Conservation (phyloP, 192 early-diverging fungal genomes). For the Borealophlyctis nickersoniae region DNA sequence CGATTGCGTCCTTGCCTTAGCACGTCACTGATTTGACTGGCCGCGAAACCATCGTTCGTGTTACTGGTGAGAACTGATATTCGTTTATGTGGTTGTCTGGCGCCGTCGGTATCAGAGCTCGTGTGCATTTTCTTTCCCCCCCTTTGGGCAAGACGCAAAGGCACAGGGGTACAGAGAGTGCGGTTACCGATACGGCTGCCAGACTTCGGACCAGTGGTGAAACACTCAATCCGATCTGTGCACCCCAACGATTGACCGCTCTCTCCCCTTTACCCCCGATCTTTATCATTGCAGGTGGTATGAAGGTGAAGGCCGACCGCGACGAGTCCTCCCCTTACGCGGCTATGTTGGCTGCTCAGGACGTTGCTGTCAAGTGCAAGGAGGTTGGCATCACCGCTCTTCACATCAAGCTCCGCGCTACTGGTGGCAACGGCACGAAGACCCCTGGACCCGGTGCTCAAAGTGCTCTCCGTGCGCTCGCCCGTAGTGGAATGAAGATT, state of each 20-base stretch:
- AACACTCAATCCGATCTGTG: slow-evolving; percentile 55
- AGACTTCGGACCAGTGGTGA: slow-evolving; percentile 48
- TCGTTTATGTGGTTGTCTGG: too few species aligned
- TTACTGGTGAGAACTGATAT: slow-evolving; percentile 97
- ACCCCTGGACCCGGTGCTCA: slow-evolving; percentile 98
- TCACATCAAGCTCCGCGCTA: slow-evolving; percentile 99
- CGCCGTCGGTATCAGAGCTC: too few species aligned
- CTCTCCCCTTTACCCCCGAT: slow-evolving; percentile 9
- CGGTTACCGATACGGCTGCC: background rate
- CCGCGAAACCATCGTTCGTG: slow-evolving; percentile 97
- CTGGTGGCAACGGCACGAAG: slow-evolving; percentile 98
- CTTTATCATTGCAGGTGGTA: slow-evolving; percentile 74
- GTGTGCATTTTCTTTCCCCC: background rate
- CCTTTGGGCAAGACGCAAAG: too few species aligned
- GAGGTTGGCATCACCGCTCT: slow-evolving; percentile 99
- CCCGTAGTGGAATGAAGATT: slow-evolving; percentile 98
- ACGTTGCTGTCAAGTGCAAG: slow-evolving; percentile 97
- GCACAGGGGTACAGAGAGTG: too few species aligned
- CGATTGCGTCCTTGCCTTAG: slow-evolving; percentile 1
- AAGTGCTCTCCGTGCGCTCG: slow-evolving; percentile 95
- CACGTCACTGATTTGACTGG: slow-evolving; percentile 99
- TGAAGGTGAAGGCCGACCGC: slow-evolving; percentile 99
- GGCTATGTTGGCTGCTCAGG: slow-evolving; percentile 99
- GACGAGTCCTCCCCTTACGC: slow-evolving; percentile 99
- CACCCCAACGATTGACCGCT: slow-evolving; percentile 3